Evolutionary conservation across 352 stramenopile genomes (phyloP).

Genomic region (Lagenidium sp.): DNA sequence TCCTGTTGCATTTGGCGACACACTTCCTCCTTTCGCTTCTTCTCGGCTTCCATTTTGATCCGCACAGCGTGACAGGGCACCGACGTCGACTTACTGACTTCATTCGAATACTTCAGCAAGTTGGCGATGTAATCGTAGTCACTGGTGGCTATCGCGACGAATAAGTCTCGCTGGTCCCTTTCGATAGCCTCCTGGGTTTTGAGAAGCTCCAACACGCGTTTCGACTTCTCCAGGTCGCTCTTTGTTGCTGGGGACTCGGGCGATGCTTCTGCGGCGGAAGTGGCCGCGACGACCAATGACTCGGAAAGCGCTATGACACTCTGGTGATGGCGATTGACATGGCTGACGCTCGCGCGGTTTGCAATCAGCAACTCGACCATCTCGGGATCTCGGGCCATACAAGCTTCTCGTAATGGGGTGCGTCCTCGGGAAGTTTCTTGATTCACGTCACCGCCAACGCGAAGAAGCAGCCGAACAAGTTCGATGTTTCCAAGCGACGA

Average conservation of each 20-base stretch:
- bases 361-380: conserved; percentile 57
- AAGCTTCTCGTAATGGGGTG: conserved; percentile 55
- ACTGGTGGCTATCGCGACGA: conserved; percentile 57
- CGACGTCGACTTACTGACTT: not conserved
- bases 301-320: conserved; percentile 34
- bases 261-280: too few relatives aligned
- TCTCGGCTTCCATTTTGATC: conserved; percentile 2
- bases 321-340: conserved; percentile 53
- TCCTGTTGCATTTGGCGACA: conserved; percentile 11
- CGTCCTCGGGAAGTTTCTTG: conserved; percentile 53
- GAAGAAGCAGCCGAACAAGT: conserved; percentile 42
- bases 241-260: too few relatives aligned
- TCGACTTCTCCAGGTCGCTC: not conserved
- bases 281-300: conserved; percentile 11
- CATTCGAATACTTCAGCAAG: conserved; percentile 27
- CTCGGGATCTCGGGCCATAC: conserved; percentile 25
- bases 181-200: conserved; percentile 36
- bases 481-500: conserved; percentile 32
- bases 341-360: conserved; percentile 41
- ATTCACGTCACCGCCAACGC: conserved; percentile 64
- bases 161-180: conserved; percentile 39
- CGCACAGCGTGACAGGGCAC: not conserved
- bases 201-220: conserved; percentile 27
- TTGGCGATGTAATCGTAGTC: conserved; percentile 48
- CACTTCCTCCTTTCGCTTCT: conserved; percentile 13